Conservation (phyloP, 176 grass and related monocot species). For the Tillandsia leiboldiana region DNA sequence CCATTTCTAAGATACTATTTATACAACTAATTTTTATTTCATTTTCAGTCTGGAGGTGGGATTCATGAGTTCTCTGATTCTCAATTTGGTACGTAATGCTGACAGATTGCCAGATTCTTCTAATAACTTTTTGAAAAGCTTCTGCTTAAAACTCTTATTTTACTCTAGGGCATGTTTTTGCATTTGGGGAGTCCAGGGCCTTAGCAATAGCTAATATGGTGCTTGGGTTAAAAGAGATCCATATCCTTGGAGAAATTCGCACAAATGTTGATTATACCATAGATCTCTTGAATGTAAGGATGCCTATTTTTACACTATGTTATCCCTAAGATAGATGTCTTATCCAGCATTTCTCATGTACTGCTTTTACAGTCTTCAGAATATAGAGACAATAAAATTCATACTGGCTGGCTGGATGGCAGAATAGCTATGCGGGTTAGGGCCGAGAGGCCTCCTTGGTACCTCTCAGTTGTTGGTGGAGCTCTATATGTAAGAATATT, state of each 20-base stretch:
- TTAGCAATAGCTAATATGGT: conserved; percentile 98
- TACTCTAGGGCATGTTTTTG: conserved; percentile 90
- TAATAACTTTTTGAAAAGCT: conserved; percentile 6
- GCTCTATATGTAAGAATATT: conserved; percentile 68
- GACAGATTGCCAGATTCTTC: conserved; percentile 3
- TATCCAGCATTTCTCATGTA: conserved; percentile 17
- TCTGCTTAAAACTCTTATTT: conserved; percentile 20
- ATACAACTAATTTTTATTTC: conserved; percentile 8
- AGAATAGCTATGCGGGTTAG: conserved; percentile 99
- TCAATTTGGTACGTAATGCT: conserved; percentile 70
- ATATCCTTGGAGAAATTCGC: conserved; percentile 94
- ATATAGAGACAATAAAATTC: conserved; percentile 95
- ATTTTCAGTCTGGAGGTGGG: conserved; percentile 87
- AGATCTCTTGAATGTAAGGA: conserved; percentile 97
- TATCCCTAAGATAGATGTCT: conserved; percentile 9
- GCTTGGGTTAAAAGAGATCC: conserved; percentile 97
- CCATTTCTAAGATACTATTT: not conserved
- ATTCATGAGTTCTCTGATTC: conserved; percentile 99
- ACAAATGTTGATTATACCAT: conserved; percentile 99
- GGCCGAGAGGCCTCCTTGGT: conserved; percentile 98
- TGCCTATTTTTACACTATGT: conserved; percentile 6
- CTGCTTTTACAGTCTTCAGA: conserved; percentile 43
- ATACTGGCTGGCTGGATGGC: conserved; percentile 96
- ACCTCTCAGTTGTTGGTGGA: conserved; percentile 95
- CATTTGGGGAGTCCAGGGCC: conserved; percentile 87